Percentiles rank a stretch among this genome's conserved stretches.
These are phyloP conservation scores for Claviceps arundinis DNA, from an alignment of 2,329 filamentous ascomycete species.

Conservation along the genomic window DNA sequence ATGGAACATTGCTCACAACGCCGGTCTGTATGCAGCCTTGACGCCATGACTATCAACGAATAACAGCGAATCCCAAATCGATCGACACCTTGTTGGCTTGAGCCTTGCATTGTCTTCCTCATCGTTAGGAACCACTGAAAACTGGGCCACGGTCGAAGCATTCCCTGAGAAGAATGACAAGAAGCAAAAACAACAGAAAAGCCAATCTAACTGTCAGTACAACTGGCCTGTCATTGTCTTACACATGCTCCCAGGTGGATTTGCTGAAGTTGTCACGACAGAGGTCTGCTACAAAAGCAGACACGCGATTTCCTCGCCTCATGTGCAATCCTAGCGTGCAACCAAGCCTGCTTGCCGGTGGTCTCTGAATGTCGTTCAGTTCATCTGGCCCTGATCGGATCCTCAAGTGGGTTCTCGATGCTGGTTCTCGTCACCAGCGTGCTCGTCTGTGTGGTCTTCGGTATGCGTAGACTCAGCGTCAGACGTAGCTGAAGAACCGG, in stretches of 20 bases:
- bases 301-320: too few relatives aligned
- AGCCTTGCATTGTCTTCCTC: background rate
- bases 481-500: constrained; percentile 18
- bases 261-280: too few relatives aligned
- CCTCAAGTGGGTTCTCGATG: background rate
- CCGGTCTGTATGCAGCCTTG: constrained; percentile 5
- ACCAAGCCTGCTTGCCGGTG: too few relatives aligned
- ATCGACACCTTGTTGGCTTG: background rate
- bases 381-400: too few relatives aligned
- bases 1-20: constrained; percentile 2
- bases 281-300: background rate
- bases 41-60: constrained; percentile 2
- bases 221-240: too few relatives aligned
- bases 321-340: too few relatives aligned
- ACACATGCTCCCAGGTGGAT: background rate
- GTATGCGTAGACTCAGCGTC: constrained; percentile 25
- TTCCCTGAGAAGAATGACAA: background rate
- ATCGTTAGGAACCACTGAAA: background rate
- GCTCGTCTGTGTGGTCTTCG: constrained; percentile 6
- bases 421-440: background rate
- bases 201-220: too few relatives aligned
- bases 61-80: background rate
- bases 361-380: too few relatives aligned
- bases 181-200: too few relatives aligned
- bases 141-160: constrained; percentile 2